Evolutionary conservation across 176 grass and related monocot species (phyloP).

Genomic region (Oryza meyeriana): DNA sequence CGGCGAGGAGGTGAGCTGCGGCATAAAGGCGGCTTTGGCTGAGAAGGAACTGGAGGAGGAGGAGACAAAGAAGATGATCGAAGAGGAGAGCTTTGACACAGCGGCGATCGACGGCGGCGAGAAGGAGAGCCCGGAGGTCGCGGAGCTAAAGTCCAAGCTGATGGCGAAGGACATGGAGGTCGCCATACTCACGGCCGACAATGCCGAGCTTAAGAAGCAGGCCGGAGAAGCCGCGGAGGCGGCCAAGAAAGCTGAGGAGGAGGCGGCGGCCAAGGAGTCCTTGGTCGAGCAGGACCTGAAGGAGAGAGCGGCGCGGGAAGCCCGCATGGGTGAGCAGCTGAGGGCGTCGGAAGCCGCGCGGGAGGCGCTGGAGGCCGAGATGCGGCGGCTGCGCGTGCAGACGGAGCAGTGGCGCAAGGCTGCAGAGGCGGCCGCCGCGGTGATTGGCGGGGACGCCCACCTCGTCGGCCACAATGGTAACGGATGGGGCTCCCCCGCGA

Average conservation of each 20-base stretch:
- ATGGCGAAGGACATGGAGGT: slow-evolving; percentile 55
- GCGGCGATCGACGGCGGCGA: not conserved
- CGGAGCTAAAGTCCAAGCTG: slow-evolving; percentile 53
- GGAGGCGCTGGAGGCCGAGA: slow-evolving; percentile 60
- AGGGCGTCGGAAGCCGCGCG: slow-evolving; percentile 47
- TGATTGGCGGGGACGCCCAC: slow-evolving; percentile 57
- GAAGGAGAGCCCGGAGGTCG: slow-evolving; percentile 32
- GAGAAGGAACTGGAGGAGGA: slow-evolving; percentile 37
- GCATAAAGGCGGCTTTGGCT: slow-evolving; percentile 6
- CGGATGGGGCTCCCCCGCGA: slow-evolving; percentile 52
- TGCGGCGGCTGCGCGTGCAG: slow-evolving; percentile 82
- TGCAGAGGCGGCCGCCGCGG: slow-evolving; percentile 67
- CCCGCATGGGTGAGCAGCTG: slow-evolving; percentile 48
- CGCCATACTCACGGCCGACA: slow-evolving; percentile 51
- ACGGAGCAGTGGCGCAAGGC: slow-evolving; percentile 96
- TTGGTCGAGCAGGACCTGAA: slow-evolving; percentile 33
- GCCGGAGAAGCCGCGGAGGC: slow-evolving; percentile 44
- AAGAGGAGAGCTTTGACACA: slow-evolving; percentile 27
- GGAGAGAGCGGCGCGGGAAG: slow-evolving; percentile 43
- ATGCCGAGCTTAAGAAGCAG: slow-evolving; percentile 62
- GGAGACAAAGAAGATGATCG: slow-evolving; percentile 72
- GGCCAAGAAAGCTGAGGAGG: slow-evolving; percentile 24
- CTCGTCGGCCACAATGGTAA: slow-evolving; percentile 43
- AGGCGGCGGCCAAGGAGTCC: slow-evolving; percentile 34
- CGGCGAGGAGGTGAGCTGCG: slow-evolving; percentile 35